Evolutionary conservation across 805 yeast species (phyloP), one percentile per base, ranked within the genome.

Genomic region (Metschnikowia noctiluminum): DNA sequence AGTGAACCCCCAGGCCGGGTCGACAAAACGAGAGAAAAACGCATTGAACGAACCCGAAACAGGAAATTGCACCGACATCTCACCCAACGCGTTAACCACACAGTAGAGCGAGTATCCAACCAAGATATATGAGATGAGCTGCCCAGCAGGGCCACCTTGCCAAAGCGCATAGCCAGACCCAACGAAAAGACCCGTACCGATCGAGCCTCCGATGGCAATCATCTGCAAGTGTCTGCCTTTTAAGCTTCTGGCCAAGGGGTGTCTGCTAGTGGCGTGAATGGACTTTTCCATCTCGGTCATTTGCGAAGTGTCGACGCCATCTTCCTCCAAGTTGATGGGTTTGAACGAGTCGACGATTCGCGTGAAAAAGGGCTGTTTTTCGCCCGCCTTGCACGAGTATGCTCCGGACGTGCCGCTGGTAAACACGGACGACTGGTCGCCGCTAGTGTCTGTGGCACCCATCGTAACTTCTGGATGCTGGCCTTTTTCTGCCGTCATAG

Each of bases 151-250:
- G 3, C 61, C 61, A 40, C 60, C 60, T 32, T 38, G 49, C 45
- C 41, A 47, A 49, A 58, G 54, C 16, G 60, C 60, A 37, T 49
- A 56, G 7, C 61, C 61, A 14, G 53, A 47, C 7, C 61, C 61
- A 9, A 58, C 50, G 43, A 56, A 58, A 40, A 83, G 69, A 58
- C 88, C 89, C 6, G 94, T 84, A 61, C 96, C 96, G 51, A 88
- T 84, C 44, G 92, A 85, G 46, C 94, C 90, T 49, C 94, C 94
- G 47, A 89, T 74, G 36, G 95, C 89, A 59, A 88, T 85, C 81
- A 87, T 79, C 63, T 81, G 85, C 52, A 84, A 79, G 55, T 85
- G 90, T 61, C 82, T 69, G 35, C 70, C 61, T 51, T 71, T 70
- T 50, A 79, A 66, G 34, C 74, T 71, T 55, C 79, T 64, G 38